Conservation (phyloP, 345 rosid species). For the Microthlaspi erraticum region DNA sequence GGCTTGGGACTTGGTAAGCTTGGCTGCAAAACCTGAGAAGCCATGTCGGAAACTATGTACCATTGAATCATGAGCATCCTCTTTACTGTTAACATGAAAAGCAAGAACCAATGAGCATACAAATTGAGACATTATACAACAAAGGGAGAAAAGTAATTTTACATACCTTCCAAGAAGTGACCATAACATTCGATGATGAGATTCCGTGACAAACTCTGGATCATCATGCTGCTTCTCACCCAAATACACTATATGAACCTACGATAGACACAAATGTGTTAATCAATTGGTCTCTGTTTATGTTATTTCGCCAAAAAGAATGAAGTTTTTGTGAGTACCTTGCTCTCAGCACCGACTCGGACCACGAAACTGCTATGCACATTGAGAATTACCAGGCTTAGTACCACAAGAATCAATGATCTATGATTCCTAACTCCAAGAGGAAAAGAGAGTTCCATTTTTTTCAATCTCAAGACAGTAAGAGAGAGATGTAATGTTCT, state of each 20-base stretch:
- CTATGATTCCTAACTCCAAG: neutral
- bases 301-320: neutral
- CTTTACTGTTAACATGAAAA: constrained; percentile 44
- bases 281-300: neutral
- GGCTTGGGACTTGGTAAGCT: constrained; percentile 53
- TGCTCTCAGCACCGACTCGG: neutral
- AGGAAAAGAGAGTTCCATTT: neutral
- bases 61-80: constrained; percentile 51
- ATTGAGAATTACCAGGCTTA: constrained; percentile 16
- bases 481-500: neutral
- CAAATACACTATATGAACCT: constrained; percentile 47
- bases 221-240: constrained; percentile 50
- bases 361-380: neutral
- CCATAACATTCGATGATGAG: constrained; percentile 45
- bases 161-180: constrained; percentile 43
- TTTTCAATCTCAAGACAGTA: neutral
- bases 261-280: neutral
- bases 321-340: neutral
- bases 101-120: constrained; percentile 19
- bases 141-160: neutral
- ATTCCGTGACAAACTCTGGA: constrained; percentile 40
- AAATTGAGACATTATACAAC: neutral
- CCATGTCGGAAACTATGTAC: constrained; percentile 52
- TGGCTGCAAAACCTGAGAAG: constrained; percentile 63
- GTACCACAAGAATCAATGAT: constrained; percentile 1